Percentiles rank a stretch among this genome's conserved stretches.
phyloP scores from a whole-genome alignment of 495 filamentous ascomycete species.

The Talaromyces borbonicus region DNA sequence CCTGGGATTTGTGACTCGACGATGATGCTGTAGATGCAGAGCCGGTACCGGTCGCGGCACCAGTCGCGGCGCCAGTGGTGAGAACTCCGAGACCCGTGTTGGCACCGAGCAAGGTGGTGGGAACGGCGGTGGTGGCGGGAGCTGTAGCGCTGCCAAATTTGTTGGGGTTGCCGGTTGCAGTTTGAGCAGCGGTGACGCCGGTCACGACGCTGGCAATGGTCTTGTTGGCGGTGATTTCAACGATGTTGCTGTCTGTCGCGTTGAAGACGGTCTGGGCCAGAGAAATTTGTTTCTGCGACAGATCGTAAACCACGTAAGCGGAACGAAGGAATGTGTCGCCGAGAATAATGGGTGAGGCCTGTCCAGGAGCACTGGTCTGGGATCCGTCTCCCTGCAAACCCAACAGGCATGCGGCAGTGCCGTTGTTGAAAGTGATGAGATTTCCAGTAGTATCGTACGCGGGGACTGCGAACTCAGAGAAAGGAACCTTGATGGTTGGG shows the following conservation, averaged over 20 bases:
- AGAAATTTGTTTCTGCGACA: slow-evolving; percentile 63
- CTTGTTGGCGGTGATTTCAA: slow-evolving; percentile 4
- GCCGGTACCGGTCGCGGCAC: neutral
- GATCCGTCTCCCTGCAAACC: slow-evolving; percentile 25
- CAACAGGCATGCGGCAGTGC: slow-evolving; percentile 8
- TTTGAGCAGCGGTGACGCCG: slow-evolving; percentile 37
- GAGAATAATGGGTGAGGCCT: slow-evolving; percentile 47
- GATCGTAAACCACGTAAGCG: slow-evolving; percentile 69
- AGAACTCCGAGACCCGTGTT: neutral
- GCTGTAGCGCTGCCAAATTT: neutral
- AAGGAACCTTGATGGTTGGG: slow-evolving; percentile 49
- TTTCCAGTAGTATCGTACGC: slow-evolving; percentile 30
- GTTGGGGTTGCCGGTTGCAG: slow-evolving; percentile 6
- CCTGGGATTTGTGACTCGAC: neutral
- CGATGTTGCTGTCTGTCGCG: slow-evolving; percentile 7
- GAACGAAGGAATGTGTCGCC: slow-evolving; percentile 72
- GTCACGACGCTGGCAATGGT: slow-evolving; percentile 41
- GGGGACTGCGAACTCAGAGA: slow-evolving; percentile 59
- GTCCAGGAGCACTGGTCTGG: slow-evolving; percentile 34
- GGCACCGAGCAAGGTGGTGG: neutral
- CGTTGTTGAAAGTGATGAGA: slow-evolving; percentile 8
- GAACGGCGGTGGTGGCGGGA: neutral
- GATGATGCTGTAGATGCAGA: neutral
- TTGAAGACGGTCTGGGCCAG: slow-evolving; percentile 65
- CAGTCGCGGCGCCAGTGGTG: neutral